Percentiles rank a stretch among this genome's conserved stretches.
These are phyloP conservation scores for Volvox carteri DNA, from an alignment of 163 green algal species.

Conservation along the genomic window DNA sequence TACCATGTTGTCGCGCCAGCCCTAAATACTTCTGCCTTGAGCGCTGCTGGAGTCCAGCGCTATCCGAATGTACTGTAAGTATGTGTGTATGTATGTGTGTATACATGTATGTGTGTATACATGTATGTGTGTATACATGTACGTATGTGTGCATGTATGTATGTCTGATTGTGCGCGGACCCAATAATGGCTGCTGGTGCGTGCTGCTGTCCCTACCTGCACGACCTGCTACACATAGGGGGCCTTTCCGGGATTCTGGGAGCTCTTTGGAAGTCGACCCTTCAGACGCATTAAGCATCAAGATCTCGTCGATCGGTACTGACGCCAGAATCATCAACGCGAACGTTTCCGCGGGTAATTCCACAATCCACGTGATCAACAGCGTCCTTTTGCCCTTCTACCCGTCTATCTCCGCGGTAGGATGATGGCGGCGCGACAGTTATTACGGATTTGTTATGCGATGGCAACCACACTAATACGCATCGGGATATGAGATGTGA, in stretches of 20 bases:
- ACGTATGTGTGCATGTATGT: background rate
- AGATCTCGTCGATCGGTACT: background rate
- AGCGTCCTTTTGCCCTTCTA: conserved; percentile 11
- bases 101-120: background rate
- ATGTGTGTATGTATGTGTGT: background rate
- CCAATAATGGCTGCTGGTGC: background rate
- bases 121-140: background rate
- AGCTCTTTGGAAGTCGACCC: background rate
- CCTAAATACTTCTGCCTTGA: background rate
- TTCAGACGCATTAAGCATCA: background rate
- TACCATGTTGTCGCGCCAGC: background rate
- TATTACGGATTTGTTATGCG: too few species aligned
- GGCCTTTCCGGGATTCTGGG: background rate
- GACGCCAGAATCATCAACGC: conserved; percentile 3
- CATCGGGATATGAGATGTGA: too few species aligned
- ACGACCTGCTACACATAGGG: background rate
- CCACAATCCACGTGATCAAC: background rate
- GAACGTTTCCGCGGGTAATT: background rate
- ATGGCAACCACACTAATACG: too few species aligned
- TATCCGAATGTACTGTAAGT: background rate
- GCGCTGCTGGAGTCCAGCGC: background rate
- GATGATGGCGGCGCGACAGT: too few species aligned
- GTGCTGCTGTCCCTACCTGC: background rate
- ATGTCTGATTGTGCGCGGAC: background rate
- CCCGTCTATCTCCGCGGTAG: background rate